Percentiles rank a stretch among this genome's conserved stretches.
Evolutionary conservation across 345 rosid genomes (phyloP).

Genomic region (Eucalyptus sp.): DNA sequence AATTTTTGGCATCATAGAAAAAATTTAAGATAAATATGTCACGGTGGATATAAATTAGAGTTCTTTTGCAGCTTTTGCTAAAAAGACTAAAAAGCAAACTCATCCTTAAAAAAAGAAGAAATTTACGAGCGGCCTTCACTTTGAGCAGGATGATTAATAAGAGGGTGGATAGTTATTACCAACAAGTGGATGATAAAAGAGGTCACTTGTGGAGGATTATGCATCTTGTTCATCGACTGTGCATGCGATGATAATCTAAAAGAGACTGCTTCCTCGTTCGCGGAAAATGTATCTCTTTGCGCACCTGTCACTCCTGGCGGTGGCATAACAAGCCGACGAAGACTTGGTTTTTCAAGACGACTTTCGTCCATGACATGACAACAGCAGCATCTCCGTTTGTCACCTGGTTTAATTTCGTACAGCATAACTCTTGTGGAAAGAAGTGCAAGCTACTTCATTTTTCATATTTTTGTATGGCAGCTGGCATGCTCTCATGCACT

Average conservation of each 20-base stretch:
- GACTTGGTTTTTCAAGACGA: background rate
- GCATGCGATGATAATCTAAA: background rate
- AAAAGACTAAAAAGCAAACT: background rate
- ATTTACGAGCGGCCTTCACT: background rate
- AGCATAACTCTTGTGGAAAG: background rate
- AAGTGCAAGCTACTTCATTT: background rate
- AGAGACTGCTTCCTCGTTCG: background rate
- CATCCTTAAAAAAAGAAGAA: background rate
- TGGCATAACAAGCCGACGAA: background rate
- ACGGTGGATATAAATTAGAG: no score
- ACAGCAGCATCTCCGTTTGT: background rate
- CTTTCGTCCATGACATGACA: background rate
- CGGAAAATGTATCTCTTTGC: background rate
- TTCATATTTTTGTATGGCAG: background rate
- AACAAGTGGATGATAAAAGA: background rate
- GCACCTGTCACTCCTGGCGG: background rate
- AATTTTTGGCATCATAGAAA: no score
- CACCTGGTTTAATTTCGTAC: background rate
- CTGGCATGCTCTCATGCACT: background rate
- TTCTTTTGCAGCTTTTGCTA: background rate
- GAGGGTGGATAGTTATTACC: background rate
- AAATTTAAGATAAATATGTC: no score
- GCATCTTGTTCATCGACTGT: background rate
- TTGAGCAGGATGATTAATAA: background rate
- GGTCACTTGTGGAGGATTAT: background rate